Percentiles rank a stretch among this genome's conserved stretches.
These are phyloP conservation scores for Penicillium desertorum DNA, from an alignment of 495 filamentous ascomycete species.

Conservation along the genomic window DNA sequence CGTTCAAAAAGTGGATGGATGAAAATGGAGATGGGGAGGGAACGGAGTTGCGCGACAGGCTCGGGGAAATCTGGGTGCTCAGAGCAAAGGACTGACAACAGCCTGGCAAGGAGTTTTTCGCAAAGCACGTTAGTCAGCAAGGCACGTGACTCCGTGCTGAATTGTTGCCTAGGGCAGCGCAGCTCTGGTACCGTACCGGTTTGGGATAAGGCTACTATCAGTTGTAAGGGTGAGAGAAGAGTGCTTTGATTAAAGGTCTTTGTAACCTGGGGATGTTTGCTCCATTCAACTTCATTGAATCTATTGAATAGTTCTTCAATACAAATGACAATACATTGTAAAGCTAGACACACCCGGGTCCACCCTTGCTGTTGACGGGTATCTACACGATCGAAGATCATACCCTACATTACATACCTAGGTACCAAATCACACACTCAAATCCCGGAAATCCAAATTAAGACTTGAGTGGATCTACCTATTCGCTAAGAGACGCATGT, in stretches of 20 bases:
- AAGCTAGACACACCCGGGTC: not conserved
- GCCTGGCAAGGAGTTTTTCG: conserved; percentile 43
- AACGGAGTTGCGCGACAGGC: conserved; percentile 48
- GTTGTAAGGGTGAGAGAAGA: not conserved
- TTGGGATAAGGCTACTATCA: not conserved
- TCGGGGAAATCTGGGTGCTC: conserved; percentile 47
- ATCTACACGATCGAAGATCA: not conserved
- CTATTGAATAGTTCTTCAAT: not conserved
- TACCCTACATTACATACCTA: not conserved
- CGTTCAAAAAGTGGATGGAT: conserved; percentile 41
- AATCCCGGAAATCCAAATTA: not conserved
- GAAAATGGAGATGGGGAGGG: conserved; percentile 48
- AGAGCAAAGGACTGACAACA: conserved; percentile 41
- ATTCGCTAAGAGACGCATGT: not conserved
- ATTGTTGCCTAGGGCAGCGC: conserved; percentile 8
- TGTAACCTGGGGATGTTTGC: not conserved
- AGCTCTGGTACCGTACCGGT: conserved; percentile 9
- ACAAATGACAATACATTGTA: conserved; percentile 10
- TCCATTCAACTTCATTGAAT: not conserved
- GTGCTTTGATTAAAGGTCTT: not conserved
- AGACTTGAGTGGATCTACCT: not conserved
- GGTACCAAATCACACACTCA: not conserved
- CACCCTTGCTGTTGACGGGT: not conserved
- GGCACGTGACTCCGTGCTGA: conserved; percentile 12
- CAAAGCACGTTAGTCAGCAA: conserved; percentile 15